A percentile compares a stretch with the other conserved stretches of the same genome.
These are phyloP conservation scores for Dichotomocladium elegans DNA, from an alignment of 371 early-diverging fungal genomes.

Conservation along the genomic window DNA sequence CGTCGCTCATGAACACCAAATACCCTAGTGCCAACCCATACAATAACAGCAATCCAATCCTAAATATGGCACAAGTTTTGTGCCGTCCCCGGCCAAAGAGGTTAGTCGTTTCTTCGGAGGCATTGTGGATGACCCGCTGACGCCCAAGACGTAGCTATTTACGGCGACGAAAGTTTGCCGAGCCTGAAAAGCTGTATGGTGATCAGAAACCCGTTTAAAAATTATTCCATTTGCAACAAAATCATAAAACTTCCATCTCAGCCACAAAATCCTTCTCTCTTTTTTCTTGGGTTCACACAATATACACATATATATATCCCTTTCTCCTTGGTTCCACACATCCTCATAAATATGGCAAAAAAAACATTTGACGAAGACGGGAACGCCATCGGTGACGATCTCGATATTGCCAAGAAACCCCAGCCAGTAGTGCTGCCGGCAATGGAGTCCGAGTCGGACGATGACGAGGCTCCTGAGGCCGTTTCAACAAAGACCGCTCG, in stretches of 20 bases:
- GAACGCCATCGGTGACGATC: conserved; percentile 7
- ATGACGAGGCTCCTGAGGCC: conserved; percentile 50
- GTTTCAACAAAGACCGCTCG: conserved; percentile 34
- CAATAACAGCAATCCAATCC: conserved; percentile 40
- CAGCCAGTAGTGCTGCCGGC: neutral
- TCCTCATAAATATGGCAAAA: conserved; percentile 36
- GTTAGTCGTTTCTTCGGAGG: conserved; percentile 24
- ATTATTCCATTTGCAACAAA: neutral
- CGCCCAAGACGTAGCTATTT: conserved; percentile 8
- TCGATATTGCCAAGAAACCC: neutral
- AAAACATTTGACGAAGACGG: conserved; percentile 38
- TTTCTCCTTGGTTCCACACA: neutral
- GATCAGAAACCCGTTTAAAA: neutral
- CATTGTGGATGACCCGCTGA: neutral
- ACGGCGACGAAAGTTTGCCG: conserved; percentile 17
- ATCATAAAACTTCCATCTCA: no score
- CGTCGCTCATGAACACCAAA: conserved; percentile 37
- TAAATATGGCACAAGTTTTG: conserved; percentile 52
- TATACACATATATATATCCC: neutral
- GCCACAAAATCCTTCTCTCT: neutral
- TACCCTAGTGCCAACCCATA: conserved; percentile 43
- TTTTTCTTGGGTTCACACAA: neutral
- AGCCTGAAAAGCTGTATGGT: neutral
- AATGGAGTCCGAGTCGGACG: conserved; percentile 11
- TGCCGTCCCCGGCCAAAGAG: conserved; percentile 61